These are phyloP conservation scores for Penicillium sp. DNA, from an alignment of 2,329 filamentous ascomycete species.

Conservation along the genomic window DNA sequence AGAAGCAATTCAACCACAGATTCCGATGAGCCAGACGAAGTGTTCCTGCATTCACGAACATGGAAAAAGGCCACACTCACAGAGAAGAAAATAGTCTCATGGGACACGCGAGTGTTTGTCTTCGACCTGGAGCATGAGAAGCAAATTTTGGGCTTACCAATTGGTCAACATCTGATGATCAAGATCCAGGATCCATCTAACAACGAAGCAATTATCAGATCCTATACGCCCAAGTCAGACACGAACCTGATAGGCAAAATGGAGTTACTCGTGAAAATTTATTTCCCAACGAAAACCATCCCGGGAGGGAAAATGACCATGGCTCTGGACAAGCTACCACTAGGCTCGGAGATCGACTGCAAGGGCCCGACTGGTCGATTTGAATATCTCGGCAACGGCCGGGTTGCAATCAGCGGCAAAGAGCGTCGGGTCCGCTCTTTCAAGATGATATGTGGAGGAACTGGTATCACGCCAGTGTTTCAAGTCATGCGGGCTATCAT, in stretches of 20 bases:
- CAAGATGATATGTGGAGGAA: slow-evolving; percentile 83
- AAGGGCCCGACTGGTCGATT: slow-evolving; percentile 88
- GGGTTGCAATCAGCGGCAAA: slow-evolving; percentile 60
- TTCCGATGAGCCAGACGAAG: slow-evolving; percentile 49
- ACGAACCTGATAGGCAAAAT: slow-evolving; percentile 61
- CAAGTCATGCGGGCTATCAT: slow-evolving; percentile 76
- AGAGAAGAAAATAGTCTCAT: slow-evolving; percentile 68
- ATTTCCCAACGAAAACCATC: slow-evolving; percentile 58
- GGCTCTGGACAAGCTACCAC: slow-evolving; percentile 69
- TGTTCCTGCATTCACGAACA: slow-evolving; percentile 68
- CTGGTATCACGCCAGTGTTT: slow-evolving; percentile 89
- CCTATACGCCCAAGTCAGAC: slow-evolving; percentile 81
- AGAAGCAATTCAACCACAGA: slow-evolving; percentile 46
- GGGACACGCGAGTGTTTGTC: slow-evolving; percentile 77
- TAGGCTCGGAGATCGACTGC: slow-evolving; percentile 75
- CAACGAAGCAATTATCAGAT: slow-evolving; percentile 70
- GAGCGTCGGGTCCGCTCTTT: slow-evolving; percentile 63
- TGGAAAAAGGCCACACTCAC: slow-evolving; percentile 74
- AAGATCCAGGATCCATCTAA: slow-evolving; percentile 70
- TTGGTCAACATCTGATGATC: slow-evolving; percentile 85
- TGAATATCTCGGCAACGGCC: slow-evolving; percentile 68
- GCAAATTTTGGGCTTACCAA: slow-evolving; percentile 73
- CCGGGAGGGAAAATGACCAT: slow-evolving; percentile 78
- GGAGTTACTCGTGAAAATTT: slow-evolving; percentile 80
- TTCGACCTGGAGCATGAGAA: slow-evolving; percentile 71